phyloP scores from a whole-genome alignment of 2,329 filamentous ascomycete species.

The Colletotrichum sp. region DNA sequence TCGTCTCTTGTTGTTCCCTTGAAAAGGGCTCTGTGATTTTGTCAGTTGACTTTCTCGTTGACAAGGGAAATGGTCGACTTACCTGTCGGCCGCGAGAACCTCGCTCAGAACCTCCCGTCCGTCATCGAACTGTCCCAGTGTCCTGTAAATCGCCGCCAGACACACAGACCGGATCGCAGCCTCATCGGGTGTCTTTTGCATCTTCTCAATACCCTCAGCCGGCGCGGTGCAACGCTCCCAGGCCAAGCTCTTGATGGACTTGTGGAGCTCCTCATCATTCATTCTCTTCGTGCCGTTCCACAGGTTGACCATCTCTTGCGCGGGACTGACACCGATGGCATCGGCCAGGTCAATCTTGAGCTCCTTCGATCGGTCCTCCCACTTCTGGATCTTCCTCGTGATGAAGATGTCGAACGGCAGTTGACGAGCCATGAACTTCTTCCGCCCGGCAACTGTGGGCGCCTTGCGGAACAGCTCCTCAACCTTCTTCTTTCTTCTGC shows the following conservation, averaged over 20 bases:
- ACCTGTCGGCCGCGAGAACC: conserved; percentile 70
- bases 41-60: background rate
- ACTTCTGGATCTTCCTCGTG: conserved; percentile 83
- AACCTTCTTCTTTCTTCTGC: conserved; percentile 65
- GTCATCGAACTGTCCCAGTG: conserved; percentile 65
- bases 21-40: conserved; percentile 49
- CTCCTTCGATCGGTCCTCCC: conserved; percentile 77
- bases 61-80: conserved; percentile 25
- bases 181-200: conserved; percentile 63
- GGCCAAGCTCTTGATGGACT: conserved; percentile 65
- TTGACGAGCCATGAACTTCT: conserved; percentile 87
- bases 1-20: conserved; percentile 70
- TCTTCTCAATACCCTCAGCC: conserved; percentile 44
- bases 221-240: conserved; percentile 67
- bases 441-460: conserved; percentile 78
- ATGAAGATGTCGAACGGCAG: conserved; percentile 91
- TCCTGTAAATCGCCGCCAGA: conserved; percentile 69
- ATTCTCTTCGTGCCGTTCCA: conserved; percentile 92
- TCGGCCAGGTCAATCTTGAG: conserved; percentile 75
- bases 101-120: conserved; percentile 70
- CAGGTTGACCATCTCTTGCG: conserved; percentile 91
- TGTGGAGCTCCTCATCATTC: conserved; percentile 66
- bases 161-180: conserved; percentile 70
- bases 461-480: conserved; percentile 75
- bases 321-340: conserved; percentile 79